These are phyloP conservation scores for Gaeumannomyces sp. DNA, from an alignment of 2,329 filamentous ascomycete species.

Conservation along the genomic window DNA sequence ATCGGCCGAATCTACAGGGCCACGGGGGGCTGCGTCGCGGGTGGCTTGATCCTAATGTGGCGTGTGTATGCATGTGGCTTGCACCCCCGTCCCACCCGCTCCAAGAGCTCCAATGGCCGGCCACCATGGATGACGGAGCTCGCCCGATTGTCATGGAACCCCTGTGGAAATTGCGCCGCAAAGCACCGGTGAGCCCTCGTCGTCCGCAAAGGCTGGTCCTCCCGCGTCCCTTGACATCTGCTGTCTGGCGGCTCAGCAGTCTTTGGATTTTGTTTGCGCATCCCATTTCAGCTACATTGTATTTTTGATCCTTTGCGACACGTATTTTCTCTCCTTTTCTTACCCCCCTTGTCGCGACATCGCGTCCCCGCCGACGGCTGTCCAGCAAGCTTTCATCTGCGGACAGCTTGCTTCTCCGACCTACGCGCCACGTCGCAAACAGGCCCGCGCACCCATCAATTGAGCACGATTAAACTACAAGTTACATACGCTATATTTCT, in stretches of 20 bases:
- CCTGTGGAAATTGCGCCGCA: too few species aligned
- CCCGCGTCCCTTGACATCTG: neutral
- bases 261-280: neutral
- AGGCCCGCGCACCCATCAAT: neutral
- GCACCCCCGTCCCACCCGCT: too few species aligned
- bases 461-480: neutral
- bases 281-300: neutral
- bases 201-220: too few species aligned
- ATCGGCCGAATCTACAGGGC: too few species aligned
- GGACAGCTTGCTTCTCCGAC: neutral
- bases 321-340: neutral
- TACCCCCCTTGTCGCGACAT: neutral
- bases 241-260: neutral
- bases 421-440: neutral
- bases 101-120: too few species aligned
- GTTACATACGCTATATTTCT: too few species aligned
- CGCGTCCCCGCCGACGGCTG: neutral
- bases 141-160: too few species aligned
- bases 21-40: too few species aligned
- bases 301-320: neutral
- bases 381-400: neutral
- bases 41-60: too few species aligned
- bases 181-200: neutral
- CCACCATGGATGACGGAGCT: too few species aligned
- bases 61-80: too few species aligned